Conservation (phyloP, 345 rosid genomes). For the Hirschfeldia incana region DNA sequence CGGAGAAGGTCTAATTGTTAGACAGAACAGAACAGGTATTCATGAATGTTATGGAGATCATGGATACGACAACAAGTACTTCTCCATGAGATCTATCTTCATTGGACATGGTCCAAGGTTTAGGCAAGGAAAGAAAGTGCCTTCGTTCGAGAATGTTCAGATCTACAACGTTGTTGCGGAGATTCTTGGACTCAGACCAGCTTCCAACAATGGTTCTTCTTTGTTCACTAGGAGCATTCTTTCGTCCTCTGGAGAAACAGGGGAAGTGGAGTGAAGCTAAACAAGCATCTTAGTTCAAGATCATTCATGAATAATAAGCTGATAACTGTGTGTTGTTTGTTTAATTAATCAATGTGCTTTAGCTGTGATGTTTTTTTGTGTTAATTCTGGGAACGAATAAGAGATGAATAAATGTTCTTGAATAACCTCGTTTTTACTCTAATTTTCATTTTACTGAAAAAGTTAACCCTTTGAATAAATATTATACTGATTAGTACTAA, state of each 20-base stretch:
- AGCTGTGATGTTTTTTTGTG: neutral
- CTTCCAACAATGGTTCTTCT: slow-evolving; percentile 73
- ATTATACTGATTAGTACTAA: neutral
- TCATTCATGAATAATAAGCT: neutral
- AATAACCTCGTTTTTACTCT: neutral
- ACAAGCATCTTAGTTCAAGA: neutral
- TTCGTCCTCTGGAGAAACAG: slow-evolving; percentile 38
- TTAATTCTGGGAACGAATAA: neutral
- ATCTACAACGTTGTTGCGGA: slow-evolving; percentile 76
- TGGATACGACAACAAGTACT: slow-evolving; percentile 79
- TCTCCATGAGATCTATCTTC: slow-evolving; percentile 91
- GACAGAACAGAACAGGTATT: slow-evolving; percentile 50
- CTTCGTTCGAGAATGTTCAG: slow-evolving; percentile 88
- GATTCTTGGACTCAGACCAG: slow-evolving; percentile 72
- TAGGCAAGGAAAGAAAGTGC: slow-evolving; percentile 68
- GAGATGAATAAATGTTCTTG: neutral
- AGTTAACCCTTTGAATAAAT: neutral
- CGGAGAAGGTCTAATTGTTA: slow-evolving; percentile 74
- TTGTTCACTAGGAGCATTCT: slow-evolving; percentile 52
- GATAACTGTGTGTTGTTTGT: neutral
- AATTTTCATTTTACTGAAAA: neutral
- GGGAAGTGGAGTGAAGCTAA: slow-evolving; percentile 16
- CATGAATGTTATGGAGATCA: slow-evolving; percentile 86
- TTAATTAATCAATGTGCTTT: neutral
- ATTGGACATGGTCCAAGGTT: slow-evolving; percentile 87